These are phyloP conservation scores for Phytophthora pluvialis DNA, from an alignment of 352 stramenopile species.

Conservation along the genomic window DNA sequence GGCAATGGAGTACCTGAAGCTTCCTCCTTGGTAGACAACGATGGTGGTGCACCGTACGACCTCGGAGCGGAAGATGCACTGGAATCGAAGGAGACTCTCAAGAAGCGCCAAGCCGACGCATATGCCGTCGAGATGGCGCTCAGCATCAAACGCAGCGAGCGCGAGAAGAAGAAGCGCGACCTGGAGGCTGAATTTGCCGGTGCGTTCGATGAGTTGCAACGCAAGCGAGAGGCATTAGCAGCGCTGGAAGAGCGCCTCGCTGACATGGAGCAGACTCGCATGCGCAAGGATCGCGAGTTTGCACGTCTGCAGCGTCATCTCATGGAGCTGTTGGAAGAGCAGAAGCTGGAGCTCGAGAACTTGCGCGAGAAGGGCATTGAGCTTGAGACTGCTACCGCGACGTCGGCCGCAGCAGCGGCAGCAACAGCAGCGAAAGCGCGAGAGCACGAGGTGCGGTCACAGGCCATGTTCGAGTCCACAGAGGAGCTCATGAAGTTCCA, in stretches of 20 bases:
- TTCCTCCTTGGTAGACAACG: slow-evolving; percentile 19
- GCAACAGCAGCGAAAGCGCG: slow-evolving; percentile 91
- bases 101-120: slow-evolving; percentile 74
- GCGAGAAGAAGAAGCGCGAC: slow-evolving; percentile 92
- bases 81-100: slow-evolving; percentile 51
- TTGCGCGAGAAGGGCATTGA: slow-evolving; percentile 92
- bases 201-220: slow-evolving; percentile 90
- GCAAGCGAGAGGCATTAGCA: slow-evolving; percentile 84
- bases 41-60: slow-evolving; percentile 47
- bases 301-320: slow-evolving; percentile 91
- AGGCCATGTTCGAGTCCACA: slow-evolving; percentile 93
- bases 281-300: slow-evolving; percentile 95
- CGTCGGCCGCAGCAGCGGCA: slow-evolving; percentile 89
- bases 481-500: slow-evolving; percentile 97
- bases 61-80: slow-evolving; percentile 54
- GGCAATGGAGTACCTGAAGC: slow-evolving; percentile 55
- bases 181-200: slow-evolving; percentile 92
- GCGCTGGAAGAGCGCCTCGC: slow-evolving; percentile 87
- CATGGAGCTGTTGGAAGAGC: slow-evolving; percentile 94
- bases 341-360: slow-evolving; percentile 93
- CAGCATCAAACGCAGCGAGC: slow-evolving; percentile 92
- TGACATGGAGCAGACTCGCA: slow-evolving; percentile 93
- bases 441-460: slow-evolving; percentile 90
- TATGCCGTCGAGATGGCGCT: slow-evolving; percentile 94
- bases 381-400: slow-evolving; percentile 91